Conservation (phyloP, 192 early-diverging fungal species). For the Coemansia umbellata region DNA sequence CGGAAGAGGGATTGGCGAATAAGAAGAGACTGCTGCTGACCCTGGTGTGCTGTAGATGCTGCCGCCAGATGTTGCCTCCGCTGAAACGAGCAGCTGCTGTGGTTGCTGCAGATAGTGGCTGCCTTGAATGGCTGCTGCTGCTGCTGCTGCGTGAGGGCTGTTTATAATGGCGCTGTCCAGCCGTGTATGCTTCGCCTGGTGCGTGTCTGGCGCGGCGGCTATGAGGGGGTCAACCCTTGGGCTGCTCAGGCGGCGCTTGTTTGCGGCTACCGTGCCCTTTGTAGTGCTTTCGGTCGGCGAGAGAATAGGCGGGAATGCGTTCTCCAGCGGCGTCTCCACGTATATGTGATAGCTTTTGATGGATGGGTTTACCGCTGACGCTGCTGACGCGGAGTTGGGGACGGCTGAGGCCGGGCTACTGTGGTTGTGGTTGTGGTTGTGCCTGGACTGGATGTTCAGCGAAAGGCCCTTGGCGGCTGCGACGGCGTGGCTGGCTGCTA, state of each 20-base stretch:
- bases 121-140: neutral
- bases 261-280: constrained; percentile 5
- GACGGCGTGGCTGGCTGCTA: constrained; percentile 16
- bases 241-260: constrained; percentile 48
- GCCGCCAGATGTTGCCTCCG: too few relatives aligned
- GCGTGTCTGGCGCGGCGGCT: constrained; percentile 1
- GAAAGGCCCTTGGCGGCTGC: constrained; percentile 31
- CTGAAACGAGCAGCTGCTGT: too few relatives aligned
- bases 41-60: too few relatives aligned
- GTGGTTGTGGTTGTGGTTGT: neutral
- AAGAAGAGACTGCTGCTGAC: too few relatives aligned
- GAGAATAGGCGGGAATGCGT: constrained; percentile 22
- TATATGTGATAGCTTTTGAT: constrained; percentile 41
- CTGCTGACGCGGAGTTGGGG: neutral
- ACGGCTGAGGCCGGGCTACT: neutral
- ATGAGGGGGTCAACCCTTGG: constrained; percentile 5
- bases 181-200: constrained; percentile 32
- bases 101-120: constrained; percentile 2
- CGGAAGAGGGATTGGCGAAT: constrained; percentile 12
- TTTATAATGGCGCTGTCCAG: constrained; percentile 2
- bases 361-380: constrained; percentile 8
- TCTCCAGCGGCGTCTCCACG: constrained; percentile 41
- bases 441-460: constrained; percentile 8
- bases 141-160: too few relatives aligned
- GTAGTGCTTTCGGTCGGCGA: constrained; percentile 11